Evolutionary conservation across 768 basidiomycete genomes (phyloP), one percentile per base, ranked within the genome.

Genomic region (Podaxis sp.): DNA sequence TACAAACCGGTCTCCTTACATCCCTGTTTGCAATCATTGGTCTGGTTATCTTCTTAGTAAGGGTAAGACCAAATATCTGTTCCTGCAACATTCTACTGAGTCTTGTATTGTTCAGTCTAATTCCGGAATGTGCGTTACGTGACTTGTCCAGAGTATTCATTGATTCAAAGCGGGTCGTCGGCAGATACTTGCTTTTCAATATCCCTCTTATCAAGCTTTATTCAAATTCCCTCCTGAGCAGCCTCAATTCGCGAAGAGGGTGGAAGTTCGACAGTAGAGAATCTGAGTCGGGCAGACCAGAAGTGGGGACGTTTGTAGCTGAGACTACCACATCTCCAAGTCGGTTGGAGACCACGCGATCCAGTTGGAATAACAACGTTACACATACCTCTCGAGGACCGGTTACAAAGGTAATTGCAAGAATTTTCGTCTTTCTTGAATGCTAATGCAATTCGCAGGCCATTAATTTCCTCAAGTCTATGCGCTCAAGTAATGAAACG

Each of bases 191-290:
- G 26, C 7, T 28, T 24, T 30, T 57, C 56, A 46, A 44, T 15
- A n/a, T 57, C 15, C 22, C 41, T 4, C 44, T 57, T 5, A 22
- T 37, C 56, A 57, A 57, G 56, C 22, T 57, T 12, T 57, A 57
- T 30, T 57, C 56, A 17, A 57, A 57, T 33, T 57, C 56, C 20
- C 22, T 57, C 2, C 2, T 57, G 20, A 46, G 56, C 38, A 57
- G 56, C 22, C 44, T 57, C 24, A 57, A 57, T n/a, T 22, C 56
- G 12, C 40, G 56, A 26, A 7, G 40, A 17, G 38, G 56, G 17
- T 57, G 38, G 56, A 57, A 41, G 26, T 28, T 44, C 24, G 26
- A 20, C n/a, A n/a, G n/a, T 20, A 20, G n/a, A 1, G 20, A 20
- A 2, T 46, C 44, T 20, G 20, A 20, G 20, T n/a, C 44, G 10